These are phyloP conservation scores for Schizochytrium sp. DNA, from an alignment of 108 stramenopile genomes.

Conservation along the genomic window DNA sequence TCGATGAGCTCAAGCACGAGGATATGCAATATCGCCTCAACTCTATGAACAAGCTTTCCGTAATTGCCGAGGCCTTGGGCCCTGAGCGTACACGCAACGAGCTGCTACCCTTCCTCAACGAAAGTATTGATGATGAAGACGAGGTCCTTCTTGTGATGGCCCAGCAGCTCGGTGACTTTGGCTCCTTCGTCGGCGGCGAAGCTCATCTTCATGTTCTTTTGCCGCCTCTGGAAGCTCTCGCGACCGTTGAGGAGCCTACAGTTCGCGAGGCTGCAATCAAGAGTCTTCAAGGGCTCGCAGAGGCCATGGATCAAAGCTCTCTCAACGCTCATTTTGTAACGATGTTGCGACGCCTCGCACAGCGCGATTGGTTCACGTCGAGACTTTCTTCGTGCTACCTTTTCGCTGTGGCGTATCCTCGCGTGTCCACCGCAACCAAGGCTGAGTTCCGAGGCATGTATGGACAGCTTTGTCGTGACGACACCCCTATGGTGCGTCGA, in stretches of 20 bases:
- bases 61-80: constrained; percentile 74
- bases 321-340: constrained; percentile 80
- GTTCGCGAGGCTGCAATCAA: constrained; percentile 81
- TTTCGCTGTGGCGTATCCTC: constrained; percentile 78
- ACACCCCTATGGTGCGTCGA: constrained; percentile 94
- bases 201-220: constrained; percentile 77
- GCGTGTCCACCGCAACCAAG: constrained; percentile 10
- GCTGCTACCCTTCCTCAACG: constrained; percentile 74
- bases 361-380: constrained; percentile 96
- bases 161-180: constrained; percentile 73
- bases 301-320: constrained; percentile 71
- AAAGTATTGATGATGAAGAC: constrained; percentile 78
- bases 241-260: constrained; percentile 92
- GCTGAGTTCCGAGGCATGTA: constrained; percentile 70
- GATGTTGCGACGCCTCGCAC: constrained; percentile 83
- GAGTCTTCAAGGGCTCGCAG: constrained; percentile 72
- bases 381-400: constrained; percentile 89
- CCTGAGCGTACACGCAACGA: constrained; percentile 75
- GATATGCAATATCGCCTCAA: constrained; percentile 67
- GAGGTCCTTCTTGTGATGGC: constrained; percentile 76
- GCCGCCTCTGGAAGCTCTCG: constrained; percentile 88
- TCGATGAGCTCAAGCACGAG: constrained; percentile 65
- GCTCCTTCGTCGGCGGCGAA: constrained; percentile 64
- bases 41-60: constrained; percentile 65
- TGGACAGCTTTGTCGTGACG: constrained; percentile 86